A percentile compares a stretch with the other conserved stretches of the same genome.
These are phyloP conservation scores for Metarhizium rileyi DNA, from an alignment of 2,329 filamentous ascomycete species.

Conservation along the genomic window DNA sequence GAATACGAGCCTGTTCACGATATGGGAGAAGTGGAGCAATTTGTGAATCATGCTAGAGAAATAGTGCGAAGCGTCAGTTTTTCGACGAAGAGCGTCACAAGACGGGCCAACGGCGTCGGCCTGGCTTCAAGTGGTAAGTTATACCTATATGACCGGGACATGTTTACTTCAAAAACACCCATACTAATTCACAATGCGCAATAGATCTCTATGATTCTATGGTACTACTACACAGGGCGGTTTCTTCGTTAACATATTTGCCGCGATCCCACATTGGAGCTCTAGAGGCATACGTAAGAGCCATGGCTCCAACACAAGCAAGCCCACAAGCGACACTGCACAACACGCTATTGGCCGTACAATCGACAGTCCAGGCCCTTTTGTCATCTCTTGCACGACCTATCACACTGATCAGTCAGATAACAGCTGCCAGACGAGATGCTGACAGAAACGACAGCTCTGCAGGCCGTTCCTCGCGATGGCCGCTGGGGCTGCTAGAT, in stretches of 20 bases:
- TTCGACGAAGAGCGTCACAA: constrained; percentile 71
- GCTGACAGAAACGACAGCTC: constrained; percentile 72
- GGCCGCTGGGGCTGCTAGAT: constrained; percentile 75
- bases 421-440: constrained; percentile 62
- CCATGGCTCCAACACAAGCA: constrained; percentile 56
- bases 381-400: constrained; percentile 71
- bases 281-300: constrained; percentile 60
- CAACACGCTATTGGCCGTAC: constrained; percentile 66
- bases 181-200: constrained; percentile 4
- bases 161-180: not conserved
- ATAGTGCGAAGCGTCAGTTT: constrained; percentile 79
- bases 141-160: not conserved
- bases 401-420: constrained; percentile 64
- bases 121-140: constrained; percentile 50
- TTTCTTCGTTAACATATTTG: constrained; percentile 54
- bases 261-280: constrained; percentile 59
- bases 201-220: constrained; percentile 64
- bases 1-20: constrained; percentile 80
- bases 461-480: constrained; percentile 63
- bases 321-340: constrained; percentile 67
- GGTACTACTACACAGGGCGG: constrained; percentile 40
- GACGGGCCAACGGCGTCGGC: constrained; percentile 65
- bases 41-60: constrained; percentile 83
- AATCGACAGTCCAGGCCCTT: constrained; percentile 74
- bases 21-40: constrained; percentile 81